Conservation (phyloP, 1,284 basidiomycete genomes). For the Inonotus hispidus region DNA sequence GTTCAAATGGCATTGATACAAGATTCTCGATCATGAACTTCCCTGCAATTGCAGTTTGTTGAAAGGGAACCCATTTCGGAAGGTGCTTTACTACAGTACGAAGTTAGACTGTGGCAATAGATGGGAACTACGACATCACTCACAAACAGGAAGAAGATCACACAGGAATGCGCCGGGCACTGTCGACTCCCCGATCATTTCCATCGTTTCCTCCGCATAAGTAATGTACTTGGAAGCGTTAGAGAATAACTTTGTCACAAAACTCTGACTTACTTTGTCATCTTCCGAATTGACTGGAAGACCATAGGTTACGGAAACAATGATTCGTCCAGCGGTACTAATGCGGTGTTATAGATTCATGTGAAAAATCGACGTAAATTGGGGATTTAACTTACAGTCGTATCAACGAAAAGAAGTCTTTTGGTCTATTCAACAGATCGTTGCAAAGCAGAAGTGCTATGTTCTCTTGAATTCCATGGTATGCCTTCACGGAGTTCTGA, state of each 20-base stretch:
- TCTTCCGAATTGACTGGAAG: conserved; percentile 29
- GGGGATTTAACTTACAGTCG: background rate
- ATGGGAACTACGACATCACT: background rate
- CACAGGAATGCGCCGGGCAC: conserved; percentile 29
- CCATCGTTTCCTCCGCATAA: conserved; percentile 32
- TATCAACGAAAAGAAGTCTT: conserved; percentile 1
- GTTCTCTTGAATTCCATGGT: conserved; percentile 1
- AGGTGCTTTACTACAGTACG: conserved; percentile 21
- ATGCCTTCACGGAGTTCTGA: background rate
- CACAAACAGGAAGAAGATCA: conserved; percentile 27
- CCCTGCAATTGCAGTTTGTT: background rate
- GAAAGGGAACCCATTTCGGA: conserved; percentile 24
- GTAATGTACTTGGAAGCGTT: conserved; percentile 31
- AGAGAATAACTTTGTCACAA: background rate
- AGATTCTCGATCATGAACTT: conserved; percentile 29
- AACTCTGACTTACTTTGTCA: conserved; percentile 30
- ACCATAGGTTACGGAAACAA: background rate
- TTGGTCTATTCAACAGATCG: conserved; percentile 3
- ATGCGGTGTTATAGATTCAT: background rate
- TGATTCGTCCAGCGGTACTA: background rate
- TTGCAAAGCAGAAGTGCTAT: conserved; percentile 4
- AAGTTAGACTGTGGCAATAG: background rate
- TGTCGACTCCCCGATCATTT: conserved; percentile 24
- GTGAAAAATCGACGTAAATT: background rate
- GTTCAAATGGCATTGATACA: conserved; percentile 35